These are phyloP conservation scores for Phytophthora litchii DNA, from an alignment of 352 stramenopile species.

Conservation along the genomic window DNA sequence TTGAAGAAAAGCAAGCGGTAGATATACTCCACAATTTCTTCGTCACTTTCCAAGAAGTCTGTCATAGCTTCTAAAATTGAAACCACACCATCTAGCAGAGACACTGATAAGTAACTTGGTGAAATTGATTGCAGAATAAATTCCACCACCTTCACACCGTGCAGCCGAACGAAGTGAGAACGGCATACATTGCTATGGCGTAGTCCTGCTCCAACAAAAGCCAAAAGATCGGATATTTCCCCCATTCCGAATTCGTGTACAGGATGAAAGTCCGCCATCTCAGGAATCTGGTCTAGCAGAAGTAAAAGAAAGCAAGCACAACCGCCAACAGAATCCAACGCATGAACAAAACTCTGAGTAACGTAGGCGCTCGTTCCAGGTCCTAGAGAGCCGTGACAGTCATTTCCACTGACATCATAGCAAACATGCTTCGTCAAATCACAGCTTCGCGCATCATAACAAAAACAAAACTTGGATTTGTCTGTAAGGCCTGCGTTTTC, in stretches of 20 bases:
- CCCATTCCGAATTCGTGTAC: conserved; percentile 69
- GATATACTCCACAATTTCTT: conserved; percentile 49
- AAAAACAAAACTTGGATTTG: conserved; percentile 84
- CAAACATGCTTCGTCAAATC: conserved; percentile 57
- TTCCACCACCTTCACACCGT: conserved; percentile 77
- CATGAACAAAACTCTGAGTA: conserved; percentile 68
- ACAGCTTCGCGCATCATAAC: conserved; percentile 79
- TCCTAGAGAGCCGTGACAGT: conserved; percentile 75
- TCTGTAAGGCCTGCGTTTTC: conserved; percentile 68
- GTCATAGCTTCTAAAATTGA: conserved; percentile 67
- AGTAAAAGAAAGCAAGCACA: conserved; percentile 76
- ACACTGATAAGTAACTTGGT: conserved; percentile 67
- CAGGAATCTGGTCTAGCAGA: conserved; percentile 75
- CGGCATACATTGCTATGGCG: conserved; percentile 63
- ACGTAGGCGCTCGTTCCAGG: conserved; percentile 66
- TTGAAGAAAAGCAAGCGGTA: conserved; percentile 79
- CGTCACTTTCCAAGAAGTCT: conserved; percentile 39
- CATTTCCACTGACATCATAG: conserved; percentile 78
- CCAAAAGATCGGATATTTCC: conserved; percentile 68
- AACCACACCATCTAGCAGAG: conserved; percentile 64
- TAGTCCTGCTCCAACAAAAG: conserved; percentile 66
- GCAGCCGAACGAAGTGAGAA: conserved; percentile 72
- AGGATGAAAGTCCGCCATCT: conserved; percentile 81
- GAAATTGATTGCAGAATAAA: conserved; percentile 80
- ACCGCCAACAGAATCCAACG: conserved; percentile 71